Conservation (phyloP, 805 yeast species). For the Debaryomyces castellii region DNA sequence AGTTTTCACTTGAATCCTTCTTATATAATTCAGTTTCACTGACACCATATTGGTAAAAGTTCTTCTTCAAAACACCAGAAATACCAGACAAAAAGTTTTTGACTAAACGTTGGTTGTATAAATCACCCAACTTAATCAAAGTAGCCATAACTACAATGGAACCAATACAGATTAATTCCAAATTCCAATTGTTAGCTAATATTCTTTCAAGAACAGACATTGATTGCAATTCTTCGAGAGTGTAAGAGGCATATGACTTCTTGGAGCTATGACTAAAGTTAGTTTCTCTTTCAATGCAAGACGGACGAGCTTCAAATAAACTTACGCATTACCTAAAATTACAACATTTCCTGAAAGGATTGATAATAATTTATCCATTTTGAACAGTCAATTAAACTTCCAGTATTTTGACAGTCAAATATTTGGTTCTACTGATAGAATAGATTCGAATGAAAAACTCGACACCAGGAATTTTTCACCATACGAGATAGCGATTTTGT, state of each 20-base stretch:
- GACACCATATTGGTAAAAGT: conserved; percentile 80
- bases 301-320: not conserved
- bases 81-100: conserved; percentile 50
- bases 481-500: not conserved
- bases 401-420: not conserved
- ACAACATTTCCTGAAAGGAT: not conserved
- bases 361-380: not conserved
- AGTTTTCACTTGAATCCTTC: conserved; percentile 64
- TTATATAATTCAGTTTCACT: conserved; percentile 44
- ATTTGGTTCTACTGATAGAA: not conserved
- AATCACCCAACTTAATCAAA: conserved; percentile 58
- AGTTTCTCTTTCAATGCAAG: not conserved
- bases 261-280: conserved; percentile 1
- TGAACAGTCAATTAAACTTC: not conserved
- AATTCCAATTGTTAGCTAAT: conserved; percentile 66
- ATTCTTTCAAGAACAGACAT: conserved; percentile 63
- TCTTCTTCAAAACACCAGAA: conserved; percentile 52
- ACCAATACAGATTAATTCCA: conserved; percentile 60
- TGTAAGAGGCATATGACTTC: conserved; percentile 23
- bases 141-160: conserved; percentile 49
- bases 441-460: not conserved
- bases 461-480: not conserved
- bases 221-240: conserved; percentile 54
- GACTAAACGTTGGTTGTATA: conserved; percentile 57
- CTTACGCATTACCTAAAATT: not conserved